Evolutionary conservation across 2,329 filamentous ascomycete species (phyloP).

Genomic region (Fusarium sp.): DNA sequence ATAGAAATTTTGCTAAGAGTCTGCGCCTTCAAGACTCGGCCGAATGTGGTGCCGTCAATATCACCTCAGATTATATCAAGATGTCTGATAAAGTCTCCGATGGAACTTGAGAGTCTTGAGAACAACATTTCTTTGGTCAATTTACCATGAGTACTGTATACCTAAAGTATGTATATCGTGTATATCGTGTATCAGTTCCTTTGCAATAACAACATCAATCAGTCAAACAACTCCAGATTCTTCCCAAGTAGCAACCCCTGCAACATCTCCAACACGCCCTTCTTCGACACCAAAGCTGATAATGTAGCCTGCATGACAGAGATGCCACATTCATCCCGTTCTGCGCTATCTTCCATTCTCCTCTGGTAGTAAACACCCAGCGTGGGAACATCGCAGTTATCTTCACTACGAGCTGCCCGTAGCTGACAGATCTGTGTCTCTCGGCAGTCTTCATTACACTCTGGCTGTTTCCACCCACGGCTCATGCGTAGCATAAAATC

Average conservation of each 20-base stretch:
- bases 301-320: constrained; percentile 46
- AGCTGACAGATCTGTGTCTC: constrained; percentile 63
- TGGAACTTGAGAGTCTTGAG: not conserved
- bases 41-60: not conserved
- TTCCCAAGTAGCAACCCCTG: constrained; percentile 21
- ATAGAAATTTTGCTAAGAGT: not conserved
- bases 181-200: not conserved
- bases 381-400: constrained; percentile 60
- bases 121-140: not conserved
- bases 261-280: constrained; percentile 43
- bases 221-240: constrained; percentile 13
- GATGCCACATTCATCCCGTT: constrained; percentile 48
- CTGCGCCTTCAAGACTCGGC: not conserved
- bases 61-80: not conserved
- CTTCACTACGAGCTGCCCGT: constrained; percentile 63
- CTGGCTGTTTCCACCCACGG: constrained; percentile 57
- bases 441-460: constrained; percentile 59
- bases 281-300: constrained; percentile 41
- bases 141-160: not conserved
- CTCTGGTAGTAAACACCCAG: constrained; percentile 52
- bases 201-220: not conserved
- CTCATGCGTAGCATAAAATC: constrained; percentile 61
- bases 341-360: constrained; percentile 31
- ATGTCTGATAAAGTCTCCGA: not conserved
- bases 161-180: not conserved